phyloP scores from a whole-genome alignment of 2,329 filamentous ascomycete species.

The Verticillium nubilum region DNA sequence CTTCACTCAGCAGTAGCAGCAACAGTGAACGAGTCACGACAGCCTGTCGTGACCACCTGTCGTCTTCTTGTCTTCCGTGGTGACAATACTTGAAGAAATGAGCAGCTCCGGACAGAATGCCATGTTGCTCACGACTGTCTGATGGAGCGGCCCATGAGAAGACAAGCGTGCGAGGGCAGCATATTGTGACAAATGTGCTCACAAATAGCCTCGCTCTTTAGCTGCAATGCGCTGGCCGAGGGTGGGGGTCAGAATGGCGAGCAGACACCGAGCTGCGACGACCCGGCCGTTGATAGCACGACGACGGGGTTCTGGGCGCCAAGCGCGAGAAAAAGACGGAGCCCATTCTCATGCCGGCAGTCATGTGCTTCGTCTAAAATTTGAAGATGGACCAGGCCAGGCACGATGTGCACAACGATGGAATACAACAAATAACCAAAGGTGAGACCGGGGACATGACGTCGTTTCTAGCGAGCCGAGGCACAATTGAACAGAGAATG shows the following conservation, averaged over 20 bases:
- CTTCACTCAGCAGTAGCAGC: not conserved
- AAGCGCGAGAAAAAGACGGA: not conserved
- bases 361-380: not conserved
- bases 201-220: not conserved
- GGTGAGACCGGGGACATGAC: not conserved
- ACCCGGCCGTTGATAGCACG: not conserved
- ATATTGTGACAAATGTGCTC: not conserved
- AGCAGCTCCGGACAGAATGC: no score
- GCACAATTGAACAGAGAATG: not conserved
- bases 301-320: not conserved
- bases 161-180: not conserved
- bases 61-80: not conserved
- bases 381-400: not conserved
- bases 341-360: not conserved
- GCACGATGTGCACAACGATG: not conserved
- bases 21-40: not conserved
- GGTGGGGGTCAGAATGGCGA: not conserved
- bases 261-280: not conserved
- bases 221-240: not conserved
- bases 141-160: no score
- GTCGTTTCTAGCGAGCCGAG: not conserved
- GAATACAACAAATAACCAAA: not conserved
- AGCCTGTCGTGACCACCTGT: not conserved
- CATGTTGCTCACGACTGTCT: no score
- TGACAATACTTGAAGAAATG: not conserved